Evolutionary conservation across 306 rosid genomes (phyloP), one percentile per base, ranked within the genome.

Genomic region (Boehmeria nivea): DNA sequence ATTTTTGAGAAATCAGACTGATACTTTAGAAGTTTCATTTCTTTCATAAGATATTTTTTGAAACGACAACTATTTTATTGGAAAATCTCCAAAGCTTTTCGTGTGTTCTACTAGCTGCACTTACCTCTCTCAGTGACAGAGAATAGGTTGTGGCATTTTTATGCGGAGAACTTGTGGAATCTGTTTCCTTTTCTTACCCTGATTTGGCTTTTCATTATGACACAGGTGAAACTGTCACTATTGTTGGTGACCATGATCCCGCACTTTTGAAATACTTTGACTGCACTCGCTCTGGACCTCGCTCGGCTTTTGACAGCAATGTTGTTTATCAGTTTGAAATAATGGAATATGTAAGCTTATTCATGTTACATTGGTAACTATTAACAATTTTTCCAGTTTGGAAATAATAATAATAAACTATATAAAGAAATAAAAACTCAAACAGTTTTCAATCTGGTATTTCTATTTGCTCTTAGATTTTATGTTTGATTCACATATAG

Each of bases 161-260:
- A 12, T 28, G 15, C 24, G 56, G 14, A 24, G 1, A 26, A 8
- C 36, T 31, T 25, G 38, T 16, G 36, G 38, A 6, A 31, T 0
- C 36, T 31, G 0, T 31, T 31, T 31, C 8, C 9, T 31, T 31
- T 31, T 6, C 36, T 31, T 31, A 28, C 36, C 36, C 36, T 54
- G 57, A 31, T 52, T 28, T 46, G 37, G 25, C 24, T 27, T 20
- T 18, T 9, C 10, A 31, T 22, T 5, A 5, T 2, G 6, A 55
- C 50, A 23, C 75, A 85, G 97, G 97, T 63, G 97, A 88, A 88
- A 85, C 95, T 59, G 91, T 83, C 28, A 80, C 89, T 51, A 76
- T 82, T 57, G 95, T 88, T 57, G 95, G 97, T 57, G 97, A 88
- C 60, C 97, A 83, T 63, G 93, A 88, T 78, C 84, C 84, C 17